A percentile compares a stretch with the other conserved stretches of the same genome.
Evolutionary conservation across 768 basidiomycete species (phyloP).

Genomic region (Lactarius akahatsu): DNA sequence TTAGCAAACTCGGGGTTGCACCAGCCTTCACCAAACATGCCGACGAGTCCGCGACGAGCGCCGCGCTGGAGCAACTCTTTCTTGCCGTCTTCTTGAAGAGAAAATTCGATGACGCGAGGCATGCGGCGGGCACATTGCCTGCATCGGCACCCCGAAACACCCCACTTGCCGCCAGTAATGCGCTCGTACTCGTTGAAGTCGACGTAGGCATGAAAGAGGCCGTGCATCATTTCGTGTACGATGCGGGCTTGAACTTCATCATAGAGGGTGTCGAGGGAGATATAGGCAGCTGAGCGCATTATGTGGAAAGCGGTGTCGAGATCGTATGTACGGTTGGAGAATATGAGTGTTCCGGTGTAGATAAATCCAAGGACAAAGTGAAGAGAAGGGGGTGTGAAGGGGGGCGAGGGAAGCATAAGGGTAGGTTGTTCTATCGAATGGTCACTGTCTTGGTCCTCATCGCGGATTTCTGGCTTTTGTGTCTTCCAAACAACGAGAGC

Average conservation of each 20-base stretch:
- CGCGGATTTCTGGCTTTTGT: constrained; percentile 35
- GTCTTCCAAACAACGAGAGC: constrained; percentile 71
- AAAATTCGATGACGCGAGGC: constrained; percentile 82
- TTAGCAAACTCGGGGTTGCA: constrained; percentile 76
- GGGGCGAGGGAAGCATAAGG: constrained; percentile 80
- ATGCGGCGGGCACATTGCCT: constrained; percentile 78
- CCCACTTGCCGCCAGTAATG: constrained; percentile 75
- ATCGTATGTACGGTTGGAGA: constrained; percentile 92
- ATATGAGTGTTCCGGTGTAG: constrained; percentile 91
- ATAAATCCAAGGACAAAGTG: constrained; percentile 94
- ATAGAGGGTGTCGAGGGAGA: constrained; percentile 68
- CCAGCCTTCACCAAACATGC: constrained; percentile 89
- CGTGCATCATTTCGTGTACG: constrained; percentile 86
- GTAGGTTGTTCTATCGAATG: constrained; percentile 49
- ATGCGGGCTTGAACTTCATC: constrained; percentile 82
- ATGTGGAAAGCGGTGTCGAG: constrained; percentile 90
- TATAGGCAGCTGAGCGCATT: constrained; percentile 78
- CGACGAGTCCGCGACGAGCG: constrained; percentile 72
- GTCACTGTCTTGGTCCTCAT: constrained; percentile 33
- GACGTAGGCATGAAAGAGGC: constrained; percentile 81
- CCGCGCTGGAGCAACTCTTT: constrained; percentile 69
- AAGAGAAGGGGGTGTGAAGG: constrained; percentile 91
- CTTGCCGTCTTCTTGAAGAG: constrained; percentile 71
- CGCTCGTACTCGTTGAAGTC: constrained; percentile 77
- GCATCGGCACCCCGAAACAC: constrained; percentile 80